Percentiles rank a stretch among this genome's conserved stretches.
Conservation (phyloP, 2,329 filamentous ascomycete species). For the Didymella glomerata region DNA sequence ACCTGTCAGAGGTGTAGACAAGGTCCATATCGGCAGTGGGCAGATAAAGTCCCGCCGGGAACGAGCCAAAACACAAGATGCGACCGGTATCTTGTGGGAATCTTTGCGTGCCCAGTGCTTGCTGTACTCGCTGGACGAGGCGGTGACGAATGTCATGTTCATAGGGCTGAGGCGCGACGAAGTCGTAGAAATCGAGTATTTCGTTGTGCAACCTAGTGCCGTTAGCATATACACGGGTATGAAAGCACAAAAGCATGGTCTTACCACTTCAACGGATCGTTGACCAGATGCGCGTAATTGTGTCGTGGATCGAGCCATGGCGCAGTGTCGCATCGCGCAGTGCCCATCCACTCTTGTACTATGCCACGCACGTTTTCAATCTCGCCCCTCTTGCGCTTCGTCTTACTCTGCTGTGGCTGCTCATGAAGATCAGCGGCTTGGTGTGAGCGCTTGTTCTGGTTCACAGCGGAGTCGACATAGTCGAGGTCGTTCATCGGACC, state of each 20-base stretch:
- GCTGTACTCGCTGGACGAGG: slow-evolving; percentile 74
- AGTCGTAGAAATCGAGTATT: slow-evolving; percentile 87
- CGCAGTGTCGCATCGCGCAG: slow-evolving; percentile 52
- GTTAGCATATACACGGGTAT: neutral
- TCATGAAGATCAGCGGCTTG: slow-evolving; percentile 24
- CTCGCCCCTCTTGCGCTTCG: slow-evolving; percentile 74
- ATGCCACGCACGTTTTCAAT: slow-evolving; percentile 47
- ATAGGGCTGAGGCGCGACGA: slow-evolving; percentile 77
- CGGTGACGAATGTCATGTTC: slow-evolving; percentile 79
- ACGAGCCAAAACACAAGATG: slow-evolving; percentile 87
- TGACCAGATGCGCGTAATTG: slow-evolving; percentile 61
- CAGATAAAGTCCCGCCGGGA: slow-evolving; percentile 79
- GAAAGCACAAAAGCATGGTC: neutral
- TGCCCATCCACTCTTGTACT: slow-evolving; percentile 54
- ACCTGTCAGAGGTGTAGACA: slow-evolving; percentile 75
- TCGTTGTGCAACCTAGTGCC: slow-evolving; percentile 80
- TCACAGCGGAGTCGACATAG: slow-evolving; percentile 18
- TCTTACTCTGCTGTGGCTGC: slow-evolving; percentile 23
- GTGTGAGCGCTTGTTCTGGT: slow-evolving; percentile 13
- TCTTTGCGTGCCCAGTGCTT: slow-evolving; percentile 58
- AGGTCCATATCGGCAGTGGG: slow-evolving; percentile 93
- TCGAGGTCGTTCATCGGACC: slow-evolving; percentile 38
- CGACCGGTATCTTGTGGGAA: slow-evolving; percentile 58
- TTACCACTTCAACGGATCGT: slow-evolving; percentile 62
- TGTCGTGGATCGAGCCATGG: slow-evolving; percentile 55